Percentiles rank a stretch among this genome's conserved stretches.
These are phyloP conservation scores for Histomonas meleagridis DNA, from an alignment of 208 protist species.

Conservation along the genomic window DNA sequence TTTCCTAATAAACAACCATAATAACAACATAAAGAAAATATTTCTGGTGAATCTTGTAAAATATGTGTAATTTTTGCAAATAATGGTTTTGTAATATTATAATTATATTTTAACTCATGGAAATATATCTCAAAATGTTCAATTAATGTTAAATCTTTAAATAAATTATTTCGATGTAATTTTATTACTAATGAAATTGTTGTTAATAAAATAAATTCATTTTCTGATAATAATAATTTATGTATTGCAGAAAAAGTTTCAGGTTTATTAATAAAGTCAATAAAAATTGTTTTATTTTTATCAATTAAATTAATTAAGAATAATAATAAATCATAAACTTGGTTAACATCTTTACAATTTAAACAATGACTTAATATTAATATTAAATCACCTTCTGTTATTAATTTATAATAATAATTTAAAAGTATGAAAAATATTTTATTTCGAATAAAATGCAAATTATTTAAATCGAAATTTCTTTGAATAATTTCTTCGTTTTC, in stretches of 20 bases:
- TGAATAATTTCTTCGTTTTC: neutral
- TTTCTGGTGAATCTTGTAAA: neutral
- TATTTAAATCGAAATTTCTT: neutral
- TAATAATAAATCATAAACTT: neutral
- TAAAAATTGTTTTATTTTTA: neutral
- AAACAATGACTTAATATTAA: neutral
- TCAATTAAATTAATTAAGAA: neutral
- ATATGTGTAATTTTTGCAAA: neutral
- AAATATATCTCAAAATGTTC: neutral
- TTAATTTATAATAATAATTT: neutral
- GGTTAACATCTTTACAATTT: neutral
- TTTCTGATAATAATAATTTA: neutral
- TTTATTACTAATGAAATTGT: neutral
- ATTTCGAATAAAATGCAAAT: neutral
- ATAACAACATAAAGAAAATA: neutral
- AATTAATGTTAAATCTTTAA: neutral
- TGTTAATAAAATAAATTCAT: neutral
- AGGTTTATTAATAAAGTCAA: neutral
- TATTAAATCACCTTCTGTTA: neutral
- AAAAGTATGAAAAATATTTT: neutral
- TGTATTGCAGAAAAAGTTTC: neutral
- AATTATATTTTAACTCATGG: neutral
- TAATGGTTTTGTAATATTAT: neutral
- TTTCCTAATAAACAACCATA: neutral
- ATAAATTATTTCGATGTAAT: neutral